A percentile compares a stretch with the other conserved stretches of the same genome.
Evolutionary conservation across 2,329 filamentous ascomycete species (phyloP).

Genomic region (Didymosphaeria variabile): DNA sequence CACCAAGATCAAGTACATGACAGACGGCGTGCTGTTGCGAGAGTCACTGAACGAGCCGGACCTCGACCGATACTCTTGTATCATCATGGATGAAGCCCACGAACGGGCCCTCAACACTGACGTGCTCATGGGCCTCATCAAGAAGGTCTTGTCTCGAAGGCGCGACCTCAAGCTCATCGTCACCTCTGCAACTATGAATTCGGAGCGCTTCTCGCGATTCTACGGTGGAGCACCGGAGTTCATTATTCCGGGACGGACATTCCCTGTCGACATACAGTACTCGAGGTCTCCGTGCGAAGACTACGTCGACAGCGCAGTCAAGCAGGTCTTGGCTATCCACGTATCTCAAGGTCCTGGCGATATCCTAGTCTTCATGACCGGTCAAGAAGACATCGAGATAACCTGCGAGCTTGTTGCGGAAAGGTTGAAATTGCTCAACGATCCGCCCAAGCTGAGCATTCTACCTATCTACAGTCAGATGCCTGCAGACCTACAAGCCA

Average conservation of each 20-base stretch:
- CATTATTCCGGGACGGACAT: slow-evolving; percentile 93
- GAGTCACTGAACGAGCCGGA: slow-evolving; percentile 94
- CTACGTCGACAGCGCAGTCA: slow-evolving; percentile 96
- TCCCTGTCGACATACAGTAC: slow-evolving; percentile 96
- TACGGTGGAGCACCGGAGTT: slow-evolving; percentile 97
- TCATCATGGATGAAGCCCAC: slow-evolving; percentile 99
- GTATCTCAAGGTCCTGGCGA: slow-evolving; percentile 93
- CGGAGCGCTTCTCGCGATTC: slow-evolving; percentile 94
- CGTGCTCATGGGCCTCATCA: slow-evolving; percentile 96
- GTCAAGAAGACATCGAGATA: slow-evolving; percentile 96
- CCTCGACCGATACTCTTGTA: slow-evolving; percentile 93
- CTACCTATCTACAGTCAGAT: slow-evolving; percentile 99
- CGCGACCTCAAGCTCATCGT: slow-evolving; percentile 96
- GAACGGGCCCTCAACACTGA: slow-evolving; percentile 96
- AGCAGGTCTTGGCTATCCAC: slow-evolving; percentile 94
- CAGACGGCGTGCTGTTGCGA: slow-evolving; percentile 90
- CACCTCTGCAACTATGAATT: slow-evolving; percentile 98
- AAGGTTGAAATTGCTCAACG: slow-evolving; percentile 85
- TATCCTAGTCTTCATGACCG: slow-evolving; percentile 99
- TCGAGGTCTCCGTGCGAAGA: slow-evolving; percentile 95
- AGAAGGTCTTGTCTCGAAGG: slow-evolving; percentile 90
- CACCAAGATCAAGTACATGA: slow-evolving; percentile 99
- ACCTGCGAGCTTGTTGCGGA: slow-evolving; percentile 95
- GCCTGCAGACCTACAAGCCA: slow-evolving; percentile 96
- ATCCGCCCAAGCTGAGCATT: slow-evolving; percentile 93